These are phyloP conservation scores for Dactylellina sp. DNA, from an alignment of 2,329 filamentous ascomycete genomes.

Conservation along the genomic window DNA sequence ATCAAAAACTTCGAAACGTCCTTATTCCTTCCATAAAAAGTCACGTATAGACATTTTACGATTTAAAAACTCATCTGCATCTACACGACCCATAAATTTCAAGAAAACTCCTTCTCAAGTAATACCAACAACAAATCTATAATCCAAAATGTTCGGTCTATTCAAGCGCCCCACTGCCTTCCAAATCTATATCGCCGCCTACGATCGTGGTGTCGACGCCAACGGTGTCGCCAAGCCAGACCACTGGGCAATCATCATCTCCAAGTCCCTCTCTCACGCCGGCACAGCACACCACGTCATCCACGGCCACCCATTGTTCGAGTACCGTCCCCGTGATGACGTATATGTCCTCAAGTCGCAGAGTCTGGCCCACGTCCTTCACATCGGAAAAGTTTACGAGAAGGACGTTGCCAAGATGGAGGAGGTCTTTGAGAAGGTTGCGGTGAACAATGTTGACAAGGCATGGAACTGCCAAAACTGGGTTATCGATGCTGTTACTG, in stretches of 20 bases:
- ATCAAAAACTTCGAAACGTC: conserved; percentile 19
- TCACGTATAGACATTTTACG: conserved; percentile 3
- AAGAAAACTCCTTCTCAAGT: not conserved
- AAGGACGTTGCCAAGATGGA: conserved; percentile 46
- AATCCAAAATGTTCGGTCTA: conserved; percentile 47
- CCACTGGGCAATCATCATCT: conserved; percentile 55
- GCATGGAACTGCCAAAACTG: conserved; percentile 54
- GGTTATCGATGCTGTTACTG: conserved; percentile 41
- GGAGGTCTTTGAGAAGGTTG: conserved; percentile 37
- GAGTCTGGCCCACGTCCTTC: conserved; percentile 45
- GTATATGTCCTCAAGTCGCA: conserved; percentile 54
- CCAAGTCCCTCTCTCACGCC: conserved; percentile 49
- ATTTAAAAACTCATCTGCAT: not conserved
- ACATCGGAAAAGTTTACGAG: conserved; percentile 49
- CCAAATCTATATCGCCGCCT: conserved; percentile 53
- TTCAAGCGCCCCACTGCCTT: conserved; percentile 45
- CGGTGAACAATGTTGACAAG: conserved; percentile 48
- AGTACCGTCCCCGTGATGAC: conserved; percentile 51
- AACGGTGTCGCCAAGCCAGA: conserved; percentile 48
- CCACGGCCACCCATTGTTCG: conserved; percentile 55
- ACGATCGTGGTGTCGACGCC: conserved; percentile 52
- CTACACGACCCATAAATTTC: conserved; percentile 8
- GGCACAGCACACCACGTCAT: conserved; percentile 56
- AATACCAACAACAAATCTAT: not conserved
- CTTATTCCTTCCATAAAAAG: conserved; percentile 5